Evolutionary conservation across 257 asterid species (phyloP).

Genomic region (Solanum tarapatanum): DNA sequence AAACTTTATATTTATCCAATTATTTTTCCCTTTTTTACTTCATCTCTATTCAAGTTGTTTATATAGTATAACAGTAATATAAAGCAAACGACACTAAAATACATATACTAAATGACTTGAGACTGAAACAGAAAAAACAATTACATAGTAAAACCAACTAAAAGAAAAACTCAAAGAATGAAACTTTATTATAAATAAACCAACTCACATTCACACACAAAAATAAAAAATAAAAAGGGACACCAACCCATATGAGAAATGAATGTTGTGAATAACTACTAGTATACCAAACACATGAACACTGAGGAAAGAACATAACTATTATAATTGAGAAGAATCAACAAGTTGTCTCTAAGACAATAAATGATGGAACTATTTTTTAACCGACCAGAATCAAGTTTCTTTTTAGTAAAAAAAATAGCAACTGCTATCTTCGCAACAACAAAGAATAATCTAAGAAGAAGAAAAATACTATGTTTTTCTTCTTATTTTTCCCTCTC

Average conservation of each 20-base stretch:
- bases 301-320: background rate
- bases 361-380: too few species aligned
- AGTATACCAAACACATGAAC: background rate
- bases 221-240: background rate
- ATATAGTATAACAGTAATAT: too few species aligned
- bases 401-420: background rate
- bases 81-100: too few species aligned
- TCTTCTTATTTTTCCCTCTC: too few species aligned
- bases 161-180: too few species aligned
- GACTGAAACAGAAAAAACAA: background rate
- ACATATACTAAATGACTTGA: too few species aligned
- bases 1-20: too few species aligned
- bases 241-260: background rate
- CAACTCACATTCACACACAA: background rate
- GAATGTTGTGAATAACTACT: background rate
- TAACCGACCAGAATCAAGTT: too few species aligned
- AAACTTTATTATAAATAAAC: background rate
- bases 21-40: too few species aligned
- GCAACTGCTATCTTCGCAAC: background rate
- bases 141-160: too few species aligned
- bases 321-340: background rate
- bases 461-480: background rate
- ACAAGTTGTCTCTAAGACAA: background rate
- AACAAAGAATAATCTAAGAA: background rate
- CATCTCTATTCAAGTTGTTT: too few species aligned